phyloP scores from a whole-genome alignment of 2,329 filamentous ascomycete genomes.

The Penicillium sp. region DNA sequence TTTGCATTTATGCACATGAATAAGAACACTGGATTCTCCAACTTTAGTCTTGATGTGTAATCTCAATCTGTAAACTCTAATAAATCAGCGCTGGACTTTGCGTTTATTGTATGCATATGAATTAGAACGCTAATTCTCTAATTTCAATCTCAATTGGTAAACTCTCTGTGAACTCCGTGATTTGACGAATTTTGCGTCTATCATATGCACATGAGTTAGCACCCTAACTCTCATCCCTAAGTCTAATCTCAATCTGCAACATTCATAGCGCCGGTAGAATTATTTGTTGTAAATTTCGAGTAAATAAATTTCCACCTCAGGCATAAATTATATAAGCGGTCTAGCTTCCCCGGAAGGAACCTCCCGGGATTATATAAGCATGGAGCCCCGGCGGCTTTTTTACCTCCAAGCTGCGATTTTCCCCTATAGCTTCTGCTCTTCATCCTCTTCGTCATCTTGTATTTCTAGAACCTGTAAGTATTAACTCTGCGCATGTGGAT shows the following conservation, averaged over 20 bases:
- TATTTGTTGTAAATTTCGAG: neutral
- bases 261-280: too few species aligned
- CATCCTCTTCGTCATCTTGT: constrained; percentile 13
- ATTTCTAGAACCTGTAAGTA: constrained; percentile 19
- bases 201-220: constrained; percentile 5
- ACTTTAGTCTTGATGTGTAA: neutral
- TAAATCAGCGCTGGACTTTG: too few species aligned
- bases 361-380: constrained; percentile 16
- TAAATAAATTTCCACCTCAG: neutral
- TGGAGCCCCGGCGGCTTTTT: constrained; percentile 22
- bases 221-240: neutral
- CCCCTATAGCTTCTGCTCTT: constrained; percentile 19
- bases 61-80: neutral
- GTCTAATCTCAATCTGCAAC: neutral
- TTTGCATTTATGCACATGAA: constrained; percentile 11
- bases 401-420: constrained; percentile 24
- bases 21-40: neutral
- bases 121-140: too few species aligned
- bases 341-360: constrained; percentile 4
- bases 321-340: neutral
- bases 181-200: too few species aligned
- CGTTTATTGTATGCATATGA: too few species aligned
- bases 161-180: too few species aligned
- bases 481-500: neutral
- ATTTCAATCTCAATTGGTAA: too few species aligned